Evolutionary conservation across 2,329 filamentous ascomycete species (phyloP), one percentile per base, ranked within the genome.

Genomic region (Stylonectria norvegica): DNA sequence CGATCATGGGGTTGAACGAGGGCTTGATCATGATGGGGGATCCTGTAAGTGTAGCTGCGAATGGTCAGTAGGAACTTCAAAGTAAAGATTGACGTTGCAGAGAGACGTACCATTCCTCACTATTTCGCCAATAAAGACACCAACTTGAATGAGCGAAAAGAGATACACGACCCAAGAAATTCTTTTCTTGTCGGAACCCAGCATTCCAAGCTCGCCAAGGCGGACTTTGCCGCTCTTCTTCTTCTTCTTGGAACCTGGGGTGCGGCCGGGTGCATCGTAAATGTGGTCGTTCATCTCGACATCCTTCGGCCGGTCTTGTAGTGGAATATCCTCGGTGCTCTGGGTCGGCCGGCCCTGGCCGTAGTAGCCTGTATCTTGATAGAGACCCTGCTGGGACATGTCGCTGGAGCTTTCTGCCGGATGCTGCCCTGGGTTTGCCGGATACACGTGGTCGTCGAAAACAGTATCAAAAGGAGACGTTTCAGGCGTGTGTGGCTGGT

Each of bases 1-100:
- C 93, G 58, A 98, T 95, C 89, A 98, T 95, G 43, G 87, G 86
- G 67, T 97, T 98, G 70, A 98, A 95, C 12, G 75, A 76, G 2
- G 93, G 93, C 40, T 91, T 79, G 37, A 82, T 90, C 69, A 82
- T 78, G 58, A 89, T 88, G 15, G 85, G 78, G 17, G 85, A 84
- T 38, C 86, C 86, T 1, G 91, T 96, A 20, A 90, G 69, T 52
- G 85, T 75, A 37, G 75, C 86, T 89, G 48, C 10, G 30, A n/a
- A 14, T 3, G 27, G 43, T 42, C 20, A 48, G 51, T 48, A 36
- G 42, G 42, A 18, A 17, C 28, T 28, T 20, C 22, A 12, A 11
- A n/a, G 9, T 14, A 15, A 14, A 23, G 19, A 4, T 7, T 3
- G 19, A 23, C 20, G 29, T 17, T 17, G 18, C 18, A 5, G 12